Evolutionary conservation across 306 rosid species (phyloP).

Genomic region (Ziziphus jujuba): DNA sequence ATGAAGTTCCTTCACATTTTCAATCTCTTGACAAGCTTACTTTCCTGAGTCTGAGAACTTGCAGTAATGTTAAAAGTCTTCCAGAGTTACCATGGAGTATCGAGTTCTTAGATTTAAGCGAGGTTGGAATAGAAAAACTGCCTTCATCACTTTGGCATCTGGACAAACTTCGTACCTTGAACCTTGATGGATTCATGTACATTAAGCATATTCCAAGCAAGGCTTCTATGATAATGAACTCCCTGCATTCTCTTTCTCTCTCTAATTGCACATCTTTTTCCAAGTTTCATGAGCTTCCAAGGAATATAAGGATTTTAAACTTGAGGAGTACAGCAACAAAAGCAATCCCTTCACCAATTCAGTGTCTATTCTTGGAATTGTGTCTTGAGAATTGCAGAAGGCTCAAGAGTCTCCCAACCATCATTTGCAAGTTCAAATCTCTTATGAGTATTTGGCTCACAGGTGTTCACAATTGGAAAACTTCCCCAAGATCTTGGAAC

Average conservation of each 20-base stretch:
- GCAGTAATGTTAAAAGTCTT: neutral
- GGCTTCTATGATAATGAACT: neutral
- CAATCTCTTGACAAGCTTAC: constrained; percentile 6
- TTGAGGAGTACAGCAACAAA: neutral
- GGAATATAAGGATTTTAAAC: neutral
- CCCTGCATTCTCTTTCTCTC: neutral
- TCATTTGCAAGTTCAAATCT: constrained; percentile 2
- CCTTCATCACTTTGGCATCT: neutral
- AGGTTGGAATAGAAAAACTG: neutral
- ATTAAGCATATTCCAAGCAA: neutral
- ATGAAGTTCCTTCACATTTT: constrained; percentile 12
- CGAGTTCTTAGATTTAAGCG: neutral
- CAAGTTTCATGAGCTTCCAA: constrained; percentile 9
- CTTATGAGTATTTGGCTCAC: neutral
- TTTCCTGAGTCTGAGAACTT: neutral
- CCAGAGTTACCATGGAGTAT: constrained; percentile 1
- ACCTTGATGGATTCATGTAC: neutral
- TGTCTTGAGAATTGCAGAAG: neutral
- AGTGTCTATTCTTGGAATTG: neutral
- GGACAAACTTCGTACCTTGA: no score
- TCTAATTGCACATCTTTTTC: no score
- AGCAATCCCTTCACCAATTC: constrained; percentile 1
- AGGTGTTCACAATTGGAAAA: neutral
- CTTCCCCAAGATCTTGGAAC: constrained; percentile 6
- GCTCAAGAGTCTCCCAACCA: constrained; percentile 5